Percentiles rank a stretch among this genome's conserved stretches.
These are phyloP conservation scores for Orbilia ellipsospora DNA, from an alignment of 2,329 filamentous ascomycete genomes.

Conservation along the genomic window DNA sequence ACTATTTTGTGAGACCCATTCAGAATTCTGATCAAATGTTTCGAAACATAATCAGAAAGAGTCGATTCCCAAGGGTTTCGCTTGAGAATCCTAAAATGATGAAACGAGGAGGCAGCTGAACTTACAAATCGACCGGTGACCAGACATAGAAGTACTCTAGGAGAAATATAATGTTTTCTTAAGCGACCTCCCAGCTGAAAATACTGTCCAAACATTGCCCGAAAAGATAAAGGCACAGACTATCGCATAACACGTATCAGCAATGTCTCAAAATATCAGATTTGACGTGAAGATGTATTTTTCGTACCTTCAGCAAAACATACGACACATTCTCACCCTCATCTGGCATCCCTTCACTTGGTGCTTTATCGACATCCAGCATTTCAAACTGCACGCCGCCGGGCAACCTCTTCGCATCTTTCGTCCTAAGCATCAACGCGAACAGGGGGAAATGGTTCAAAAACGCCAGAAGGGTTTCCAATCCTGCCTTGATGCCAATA, in stretches of 20 bases:
- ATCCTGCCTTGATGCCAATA: slow-evolving; percentile 87
- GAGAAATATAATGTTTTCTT: slow-evolving; percentile 92
- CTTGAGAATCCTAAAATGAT: not conserved
- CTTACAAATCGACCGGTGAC: slow-evolving; percentile 82
- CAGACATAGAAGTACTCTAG: slow-evolving; percentile 85
- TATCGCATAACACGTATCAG: slow-evolving; percentile 61
- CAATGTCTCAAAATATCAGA: not conserved
- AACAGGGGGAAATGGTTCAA: slow-evolving; percentile 98
- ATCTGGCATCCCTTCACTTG: slow-evolving; percentile 27
- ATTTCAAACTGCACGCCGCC: slow-evolving; percentile 64
- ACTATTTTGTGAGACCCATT: not conserved
- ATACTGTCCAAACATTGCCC: slow-evolving; percentile 97
- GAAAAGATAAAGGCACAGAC: slow-evolving; percentile 88
- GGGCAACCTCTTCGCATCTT: slow-evolving; percentile 88
- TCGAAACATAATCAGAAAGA: too few relatives aligned
- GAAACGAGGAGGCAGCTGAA: slow-evolving; percentile 1
- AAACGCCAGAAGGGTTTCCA: slow-evolving; percentile 92
- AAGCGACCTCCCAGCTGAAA: slow-evolving; percentile 93
- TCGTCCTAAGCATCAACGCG: slow-evolving; percentile 92
- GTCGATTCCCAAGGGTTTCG: too few relatives aligned
- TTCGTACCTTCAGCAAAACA: slow-evolving; percentile 81
- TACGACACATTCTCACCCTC: slow-evolving; percentile 75
- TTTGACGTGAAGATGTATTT: not conserved
- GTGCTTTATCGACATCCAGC: slow-evolving; percentile 35
- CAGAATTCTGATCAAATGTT: too few relatives aligned